Evolutionary conservation across 768 basidiomycete genomes (phyloP), one percentile per base, ranked within the genome.

Genomic region (Leccinum pellstonianum): DNA sequence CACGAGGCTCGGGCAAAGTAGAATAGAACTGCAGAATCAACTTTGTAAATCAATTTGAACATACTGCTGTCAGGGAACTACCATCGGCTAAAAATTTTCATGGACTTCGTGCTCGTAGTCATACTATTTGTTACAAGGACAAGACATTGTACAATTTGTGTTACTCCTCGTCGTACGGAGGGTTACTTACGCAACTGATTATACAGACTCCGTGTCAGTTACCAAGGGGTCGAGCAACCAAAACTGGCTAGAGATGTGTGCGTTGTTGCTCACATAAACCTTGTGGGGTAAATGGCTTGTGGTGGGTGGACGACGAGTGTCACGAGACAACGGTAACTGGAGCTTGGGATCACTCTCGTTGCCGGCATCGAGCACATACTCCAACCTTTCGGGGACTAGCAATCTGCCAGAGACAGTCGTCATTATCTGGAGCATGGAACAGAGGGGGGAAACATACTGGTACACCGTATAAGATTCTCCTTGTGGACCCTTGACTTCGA

Each of bases 361-460:
- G 21, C 41, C 41, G 19, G 59, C 23, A 37, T 60, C 57, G n/a
- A 60, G 57, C 57, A 46, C 57, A 15, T 29, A 60, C 25, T 52
- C n/a, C 1, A 46, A 3, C 19, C 19, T 46, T 23, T 4, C 57
- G 4, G 59, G 31, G 7, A 29, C 3, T 21, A 52, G 5, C 3
- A 60, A n/a, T 33, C 57, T 60, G 33, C 6, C 15, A 27, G 23
- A 8, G 23, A 35, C 3, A 15, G 17, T 6, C 6, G 14, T 4
- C 19, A 25, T 33, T 4, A 50, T 4, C 23, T 11, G 14, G 0
- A 25, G 25, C 31, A 50, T 5, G 14, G 25, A 7, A 7, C 9
- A 11, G 1, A 29, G 14, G 12, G 23, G 25, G 23, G 35, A 37
- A 37, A 3, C 57, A 25, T 38, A 60, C 59, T 60, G 59, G 8